phyloP scores from a whole-genome alignment of 768 basidiomycete genomes.

The Cystofilobasidium bisporidii region DNA sequence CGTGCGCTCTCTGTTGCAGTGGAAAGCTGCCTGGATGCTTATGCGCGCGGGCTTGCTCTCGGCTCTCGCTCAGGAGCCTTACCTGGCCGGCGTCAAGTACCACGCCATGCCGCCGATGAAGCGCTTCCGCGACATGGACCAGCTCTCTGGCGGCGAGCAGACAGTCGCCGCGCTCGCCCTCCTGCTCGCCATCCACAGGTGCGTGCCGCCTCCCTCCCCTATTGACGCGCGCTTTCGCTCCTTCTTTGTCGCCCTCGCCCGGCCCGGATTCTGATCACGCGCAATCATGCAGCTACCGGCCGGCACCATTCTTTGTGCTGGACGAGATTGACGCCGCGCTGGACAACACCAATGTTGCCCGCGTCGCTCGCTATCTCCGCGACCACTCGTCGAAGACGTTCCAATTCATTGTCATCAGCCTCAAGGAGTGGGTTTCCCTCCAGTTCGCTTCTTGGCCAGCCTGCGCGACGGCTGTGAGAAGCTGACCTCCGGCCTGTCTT shows the following conservation, averaged over 20 bases:
- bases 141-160: constrained; percentile 95
- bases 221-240: background rate
- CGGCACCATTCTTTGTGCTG: constrained; percentile 95
- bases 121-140: constrained; percentile 97
- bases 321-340: constrained; percentile 97
- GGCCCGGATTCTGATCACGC: too few species aligned
- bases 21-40: too few species aligned
- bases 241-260: too few species aligned
- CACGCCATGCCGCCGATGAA: constrained; percentile 99
- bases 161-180: constrained; percentile 96
- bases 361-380: constrained; percentile 86
- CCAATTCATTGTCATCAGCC: constrained; percentile 94
- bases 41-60: background rate
- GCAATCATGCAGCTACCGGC: constrained; percentile 61
- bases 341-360: constrained; percentile 97
- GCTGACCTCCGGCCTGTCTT: too few species aligned
- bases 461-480: too few species aligned
- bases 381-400: constrained; percentile 71
- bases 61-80: constrained; percentile 56
- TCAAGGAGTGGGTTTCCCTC: constrained; percentile 60
- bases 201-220: constrained; percentile 21
- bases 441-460: too few species aligned
- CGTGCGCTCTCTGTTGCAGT: background rate
- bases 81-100: constrained; percentile 84
- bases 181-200: constrained; percentile 94